phyloP scores from a whole-genome alignment of 2,329 filamentous ascomycete genomes.

The Sarocladium strictum region DNA sequence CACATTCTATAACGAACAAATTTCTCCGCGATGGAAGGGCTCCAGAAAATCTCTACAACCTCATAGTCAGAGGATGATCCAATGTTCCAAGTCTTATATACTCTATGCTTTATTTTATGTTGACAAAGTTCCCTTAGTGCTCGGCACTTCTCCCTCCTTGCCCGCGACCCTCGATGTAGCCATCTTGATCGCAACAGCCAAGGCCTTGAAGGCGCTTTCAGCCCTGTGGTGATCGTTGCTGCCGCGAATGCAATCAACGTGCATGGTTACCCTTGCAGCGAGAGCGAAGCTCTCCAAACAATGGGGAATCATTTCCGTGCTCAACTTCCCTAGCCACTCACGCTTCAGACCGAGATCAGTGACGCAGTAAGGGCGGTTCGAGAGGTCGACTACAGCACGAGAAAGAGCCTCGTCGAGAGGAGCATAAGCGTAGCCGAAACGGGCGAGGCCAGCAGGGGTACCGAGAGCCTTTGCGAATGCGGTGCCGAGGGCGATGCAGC shows the following conservation, averaged over 20 bases:
- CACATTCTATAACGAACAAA: too few relatives aligned
- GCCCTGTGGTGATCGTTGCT: constrained; percentile 94
- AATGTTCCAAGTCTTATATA: background rate
- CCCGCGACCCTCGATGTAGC: constrained; percentile 71
- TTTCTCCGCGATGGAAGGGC: too few relatives aligned
- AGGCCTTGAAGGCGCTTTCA: constrained; percentile 94
- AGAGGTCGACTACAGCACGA: constrained; percentile 89
- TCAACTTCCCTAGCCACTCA: constrained; percentile 90
- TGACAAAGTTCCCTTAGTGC: constrained; percentile 87
- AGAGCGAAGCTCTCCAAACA: constrained; percentile 92
- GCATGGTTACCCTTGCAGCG: constrained; percentile 83
- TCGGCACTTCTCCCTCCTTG: constrained; percentile 86
- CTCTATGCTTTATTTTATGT: constrained; percentile 30
- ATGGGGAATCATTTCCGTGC: constrained; percentile 95
- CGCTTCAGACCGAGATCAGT: constrained; percentile 78
- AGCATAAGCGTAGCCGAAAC: constrained; percentile 87
- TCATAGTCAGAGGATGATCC: background rate
- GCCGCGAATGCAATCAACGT: constrained; percentile 87
- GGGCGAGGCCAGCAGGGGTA: constrained; percentile 71
- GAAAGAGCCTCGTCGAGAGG: constrained; percentile 94
- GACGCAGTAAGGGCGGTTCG: constrained; percentile 82
- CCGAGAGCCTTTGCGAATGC: constrained; percentile 80
- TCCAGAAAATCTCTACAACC: too few relatives aligned
- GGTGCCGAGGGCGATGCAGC: constrained; percentile 81
- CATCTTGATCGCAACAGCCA: constrained; percentile 77